Percentiles rank a stretch among this genome's conserved stretches.
These are phyloP conservation scores for Amniculicola lignicola DNA, from an alignment of 495 filamentous ascomycete genomes.

Conservation along the genomic window DNA sequence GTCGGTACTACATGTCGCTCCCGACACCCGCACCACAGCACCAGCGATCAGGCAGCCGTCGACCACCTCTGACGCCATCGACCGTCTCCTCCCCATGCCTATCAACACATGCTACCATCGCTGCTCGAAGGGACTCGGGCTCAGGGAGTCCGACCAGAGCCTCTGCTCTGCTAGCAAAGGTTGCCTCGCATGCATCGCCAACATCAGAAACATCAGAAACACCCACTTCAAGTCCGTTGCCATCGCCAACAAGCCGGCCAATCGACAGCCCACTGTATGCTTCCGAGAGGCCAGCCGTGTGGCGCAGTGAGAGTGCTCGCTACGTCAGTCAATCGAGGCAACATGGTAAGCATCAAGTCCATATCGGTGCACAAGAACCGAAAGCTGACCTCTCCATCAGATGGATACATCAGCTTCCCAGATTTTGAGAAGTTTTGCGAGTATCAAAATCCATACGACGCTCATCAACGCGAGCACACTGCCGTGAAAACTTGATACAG, in stretches of 20 bases:
- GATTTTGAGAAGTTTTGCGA: constrained; percentile 45
- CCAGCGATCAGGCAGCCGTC: constrained; percentile 25
- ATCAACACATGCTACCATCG: constrained; percentile 32
- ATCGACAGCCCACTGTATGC: constrained; percentile 21
- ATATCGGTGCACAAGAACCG: not conserved
- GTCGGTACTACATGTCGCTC: constrained; percentile 29
- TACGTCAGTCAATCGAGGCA: constrained; percentile 23
- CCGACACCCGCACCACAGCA: constrained; percentile 22
- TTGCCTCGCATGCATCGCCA: constrained; percentile 35
- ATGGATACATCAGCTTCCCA: constrained; percentile 50
- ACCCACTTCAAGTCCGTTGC: constrained; percentile 13
- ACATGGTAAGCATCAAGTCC: constrained; percentile 27
- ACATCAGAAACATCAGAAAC: constrained; percentile 25
- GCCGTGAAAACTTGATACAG: constrained; percentile 30
- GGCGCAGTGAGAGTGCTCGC: constrained; percentile 29
- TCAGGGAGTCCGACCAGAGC: constrained; percentile 32
- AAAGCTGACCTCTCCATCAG: constrained; percentile 35
- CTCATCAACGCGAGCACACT: constrained; percentile 23
- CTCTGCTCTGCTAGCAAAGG: constrained; percentile 37
- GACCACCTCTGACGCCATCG: constrained; percentile 39
- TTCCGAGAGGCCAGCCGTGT: constrained; percentile 21
- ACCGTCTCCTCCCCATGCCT: constrained; percentile 40
- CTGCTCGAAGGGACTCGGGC: constrained; percentile 27
- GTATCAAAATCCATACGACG: constrained; percentile 25
- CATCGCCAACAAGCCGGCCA: constrained; percentile 11